phyloP scores from a whole-genome alignment of 2,329 filamentous ascomycete species.

The Pseudogymnoascus sp. region DNA sequence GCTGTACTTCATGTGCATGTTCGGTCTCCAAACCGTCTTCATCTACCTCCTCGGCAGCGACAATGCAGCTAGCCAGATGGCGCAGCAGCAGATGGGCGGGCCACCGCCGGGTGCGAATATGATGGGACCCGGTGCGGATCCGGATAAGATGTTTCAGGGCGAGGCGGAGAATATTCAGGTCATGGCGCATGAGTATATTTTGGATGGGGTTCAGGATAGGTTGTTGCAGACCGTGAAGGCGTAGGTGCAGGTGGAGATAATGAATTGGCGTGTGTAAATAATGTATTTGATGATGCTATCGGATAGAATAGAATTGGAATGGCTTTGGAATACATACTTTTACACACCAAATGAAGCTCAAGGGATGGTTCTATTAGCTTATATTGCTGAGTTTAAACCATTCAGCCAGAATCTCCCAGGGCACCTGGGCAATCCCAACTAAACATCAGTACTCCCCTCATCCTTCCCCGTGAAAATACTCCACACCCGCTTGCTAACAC shows the following conservation, averaged over 20 bases:
- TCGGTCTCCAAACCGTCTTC: constrained; percentile 93
- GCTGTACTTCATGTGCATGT: constrained; percentile 98
- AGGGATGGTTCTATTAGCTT: not conserved
- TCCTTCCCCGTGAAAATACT: constrained; percentile 53
- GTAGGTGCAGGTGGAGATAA: constrained; percentile 11
- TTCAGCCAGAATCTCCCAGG: too few relatives aligned
- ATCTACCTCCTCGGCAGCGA: constrained; percentile 94
- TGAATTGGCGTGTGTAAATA: not conserved
- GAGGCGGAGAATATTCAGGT: constrained; percentile 96
- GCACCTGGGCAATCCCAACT: not conserved
- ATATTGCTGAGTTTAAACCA: not conserved
- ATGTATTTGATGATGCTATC: not conserved
- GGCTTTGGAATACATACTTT: not conserved
- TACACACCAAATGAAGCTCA: not conserved
- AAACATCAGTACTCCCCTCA: constrained; percentile 33
- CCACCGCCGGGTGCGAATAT: constrained; percentile 56
- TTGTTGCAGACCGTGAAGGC: constrained; percentile 47
- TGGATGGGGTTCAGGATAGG: constrained; percentile 81
- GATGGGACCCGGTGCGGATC: constrained; percentile 88
- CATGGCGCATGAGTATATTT: constrained; percentile 83
- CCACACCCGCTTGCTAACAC: constrained; percentile 49
- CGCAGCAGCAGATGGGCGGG: constrained; percentile 65
- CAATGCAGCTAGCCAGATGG: constrained; percentile 88
- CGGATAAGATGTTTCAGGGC: constrained; percentile 85
- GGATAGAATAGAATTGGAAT: not conserved